Conservation (phyloP, 2,329 filamentous ascomycete species). For the Cordyceps militaris region DNA sequence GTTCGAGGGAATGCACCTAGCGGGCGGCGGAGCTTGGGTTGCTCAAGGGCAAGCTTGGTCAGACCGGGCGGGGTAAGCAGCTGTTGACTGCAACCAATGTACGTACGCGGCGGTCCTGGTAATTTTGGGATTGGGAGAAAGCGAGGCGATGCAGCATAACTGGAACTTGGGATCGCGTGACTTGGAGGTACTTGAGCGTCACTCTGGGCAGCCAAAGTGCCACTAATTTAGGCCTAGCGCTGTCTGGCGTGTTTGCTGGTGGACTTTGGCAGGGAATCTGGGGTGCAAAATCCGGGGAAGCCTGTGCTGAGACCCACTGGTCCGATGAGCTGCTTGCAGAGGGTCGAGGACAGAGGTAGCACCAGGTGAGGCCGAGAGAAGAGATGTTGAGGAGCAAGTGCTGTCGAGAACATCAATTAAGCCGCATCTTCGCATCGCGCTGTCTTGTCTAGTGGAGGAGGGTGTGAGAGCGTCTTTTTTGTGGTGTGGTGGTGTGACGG, state of each 20-base stretch:
- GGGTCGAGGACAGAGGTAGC: not conserved
- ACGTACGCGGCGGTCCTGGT: not conserved
- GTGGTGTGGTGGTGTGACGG: constrained; percentile 6
- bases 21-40: constrained; percentile 13
- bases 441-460: not conserved
- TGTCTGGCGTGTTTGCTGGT: not conserved
- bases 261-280: constrained; percentile 12
- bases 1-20: constrained; percentile 19
- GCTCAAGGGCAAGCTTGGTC: constrained; percentile 8
- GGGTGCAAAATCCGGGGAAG: constrained; percentile 22
- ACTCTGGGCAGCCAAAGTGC: not conserved
- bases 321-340: constrained; percentile 12
- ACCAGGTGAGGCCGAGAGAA: not conserved
- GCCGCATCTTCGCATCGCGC: not conserved
- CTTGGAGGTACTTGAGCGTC: constrained; percentile 9
- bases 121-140: not conserved
- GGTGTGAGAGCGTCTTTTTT: not conserved
- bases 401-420: not conserved
- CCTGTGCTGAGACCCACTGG: constrained; percentile 18
- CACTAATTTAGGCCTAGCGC: constrained; percentile 11
- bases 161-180: constrained; percentile 10
- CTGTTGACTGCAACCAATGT: not conserved
- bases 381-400: not conserved
- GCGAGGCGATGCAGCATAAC: not conserved
- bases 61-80: constrained; percentile 9